Percentiles rank a stretch among this genome's conserved stretches.
Evolutionary conservation across 2,329 filamentous ascomycete species (phyloP).

Genomic region (Penicillium sp.): DNA sequence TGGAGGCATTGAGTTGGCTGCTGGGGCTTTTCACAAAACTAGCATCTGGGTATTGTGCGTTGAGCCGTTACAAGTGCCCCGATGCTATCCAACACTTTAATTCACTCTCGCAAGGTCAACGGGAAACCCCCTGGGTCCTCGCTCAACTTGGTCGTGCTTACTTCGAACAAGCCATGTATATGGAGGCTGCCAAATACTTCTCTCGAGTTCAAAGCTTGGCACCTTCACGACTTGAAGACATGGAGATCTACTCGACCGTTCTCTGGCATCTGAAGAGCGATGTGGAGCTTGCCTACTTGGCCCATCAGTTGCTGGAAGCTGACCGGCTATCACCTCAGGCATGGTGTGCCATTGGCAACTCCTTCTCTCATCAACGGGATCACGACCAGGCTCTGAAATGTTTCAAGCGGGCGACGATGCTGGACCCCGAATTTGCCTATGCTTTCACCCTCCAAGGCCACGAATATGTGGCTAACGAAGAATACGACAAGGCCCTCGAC

Average conservation of each 20-base stretch:
- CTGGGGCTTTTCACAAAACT: conserved; percentile 78
- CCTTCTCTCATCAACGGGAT: conserved; percentile 85
- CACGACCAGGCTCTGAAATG: conserved; percentile 92
- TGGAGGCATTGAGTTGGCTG: conserved; percentile 71
- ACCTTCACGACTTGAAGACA: conserved; percentile 81
- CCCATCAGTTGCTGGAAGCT: conserved; percentile 81
- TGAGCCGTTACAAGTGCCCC: conserved; percentile 72
- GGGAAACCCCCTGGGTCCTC: conserved; percentile 89
- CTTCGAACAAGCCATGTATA: conserved; percentile 84
- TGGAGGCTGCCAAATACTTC: conserved; percentile 83
- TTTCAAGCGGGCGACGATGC: conserved; percentile 88
- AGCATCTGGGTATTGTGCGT: conserved; percentile 70
- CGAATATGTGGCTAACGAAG: conserved; percentile 91
- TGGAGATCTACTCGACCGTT: conserved; percentile 98
- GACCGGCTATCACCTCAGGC: conserved; percentile 88
- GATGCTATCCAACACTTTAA: conserved; percentile 72
- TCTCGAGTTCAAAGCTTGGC: conserved; percentile 71
- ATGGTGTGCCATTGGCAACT: conserved; percentile 94
- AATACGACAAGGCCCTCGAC: conserved; percentile 88
- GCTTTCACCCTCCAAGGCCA: conserved; percentile 94
- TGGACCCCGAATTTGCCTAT: conserved; percentile 88
- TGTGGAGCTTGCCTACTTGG: conserved; percentile 83
- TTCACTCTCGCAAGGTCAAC: conserved; percentile 66
- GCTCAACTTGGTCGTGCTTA: conserved; percentile 85
- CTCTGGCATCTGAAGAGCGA: conserved; percentile 97